Conservation (phyloP, 2,329 filamentous ascomycete species). For the Anthostomella pinea region DNA sequence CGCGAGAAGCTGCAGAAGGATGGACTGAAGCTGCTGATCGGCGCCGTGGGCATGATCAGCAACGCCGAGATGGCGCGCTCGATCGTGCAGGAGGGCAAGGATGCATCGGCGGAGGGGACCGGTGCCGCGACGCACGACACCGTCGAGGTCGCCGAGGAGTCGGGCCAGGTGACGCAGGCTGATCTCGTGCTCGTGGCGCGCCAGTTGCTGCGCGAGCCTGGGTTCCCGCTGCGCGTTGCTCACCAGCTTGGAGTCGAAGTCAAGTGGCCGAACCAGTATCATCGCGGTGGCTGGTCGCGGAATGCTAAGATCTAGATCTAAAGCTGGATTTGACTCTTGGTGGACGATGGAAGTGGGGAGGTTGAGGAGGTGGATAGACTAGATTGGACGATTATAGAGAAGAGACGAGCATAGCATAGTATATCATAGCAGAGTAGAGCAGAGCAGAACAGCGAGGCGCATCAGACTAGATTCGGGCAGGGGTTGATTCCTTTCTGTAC, state of each 20-base stretch:
- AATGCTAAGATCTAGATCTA: conserved; percentile 24
- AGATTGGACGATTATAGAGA: no score
- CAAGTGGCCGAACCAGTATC: conserved; percentile 68
- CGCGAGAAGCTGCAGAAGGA: conserved; percentile 60
- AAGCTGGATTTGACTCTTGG: not conserved
- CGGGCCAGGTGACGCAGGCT: conserved; percentile 42
- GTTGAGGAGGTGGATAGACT: no score
- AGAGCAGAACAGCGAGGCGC: no score
- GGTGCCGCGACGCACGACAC: conserved; percentile 33
- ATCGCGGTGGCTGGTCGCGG: conserved; percentile 34
- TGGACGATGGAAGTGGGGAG: no score
- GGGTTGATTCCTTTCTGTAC: no score
- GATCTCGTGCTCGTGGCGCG: conserved; percentile 74
- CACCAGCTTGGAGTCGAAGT: conserved; percentile 69
- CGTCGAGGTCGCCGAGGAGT: conserved; percentile 39
- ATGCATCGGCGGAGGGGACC: conserved; percentile 39
- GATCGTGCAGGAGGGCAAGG: conserved; percentile 47
- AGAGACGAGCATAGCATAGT: no score
- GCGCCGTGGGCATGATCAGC: conserved; percentile 72
- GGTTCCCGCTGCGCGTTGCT: conserved; percentile 71
- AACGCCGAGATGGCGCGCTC: conserved; percentile 64
- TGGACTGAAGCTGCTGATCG: conserved; percentile 58
- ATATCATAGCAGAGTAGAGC: no score
- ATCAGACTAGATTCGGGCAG: no score
- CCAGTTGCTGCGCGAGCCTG: conserved; percentile 79